Evolutionary conservation across 306 rosid genomes (phyloP), one percentile per base, ranked within the genome.

Genomic region (Acacia acuminata): DNA sequence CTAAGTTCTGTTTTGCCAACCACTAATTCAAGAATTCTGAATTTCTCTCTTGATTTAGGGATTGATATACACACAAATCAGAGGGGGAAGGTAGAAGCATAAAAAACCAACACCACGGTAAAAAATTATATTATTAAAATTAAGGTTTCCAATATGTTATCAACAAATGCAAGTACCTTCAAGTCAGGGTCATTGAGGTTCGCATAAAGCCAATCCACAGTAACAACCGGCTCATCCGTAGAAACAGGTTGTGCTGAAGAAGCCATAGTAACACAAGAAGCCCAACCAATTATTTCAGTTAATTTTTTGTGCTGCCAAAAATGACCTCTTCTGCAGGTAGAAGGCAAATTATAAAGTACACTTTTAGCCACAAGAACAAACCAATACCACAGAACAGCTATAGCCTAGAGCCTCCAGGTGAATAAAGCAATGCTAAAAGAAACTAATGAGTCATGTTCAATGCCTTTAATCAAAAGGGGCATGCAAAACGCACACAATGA

Each of bases 151-250:
- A 64, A 64, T 25, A 64, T 40, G 68, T 10, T 60, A 60, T 24
- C 47, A 65, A 66, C 34, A 69, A 40, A 17, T 40, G 48, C 17
- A 40, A 69, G 50, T 86, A 95, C 99, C 97, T 94, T 96, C 86
- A 96, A 76, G 72, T 89, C 88, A 63, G 94, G 93, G 77, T 89
- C 88, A 89, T 88, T 94, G 76, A 96, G 90, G 86, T 96, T 90
- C 60, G 90, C 86, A 82, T 88, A 90, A 38, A 96, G 97, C 99
- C 98, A 96, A 71, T 90, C 94, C 25, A 87, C 95, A 78, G 98
- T 89, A 71, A 96, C 97, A 86, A 91, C 94, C 14, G 97, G 97
- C 72, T 96, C 98, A 78, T 78, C 87, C 13, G 87, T 71, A 42
- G 94, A 75, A n/a, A 86, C 82, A 11, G 93, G 74, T 71, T 86